These are phyloP conservation scores for Podospora pseudopauciseta DNA, from an alignment of 495 filamentous ascomycete genomes.

Conservation along the genomic window DNA sequence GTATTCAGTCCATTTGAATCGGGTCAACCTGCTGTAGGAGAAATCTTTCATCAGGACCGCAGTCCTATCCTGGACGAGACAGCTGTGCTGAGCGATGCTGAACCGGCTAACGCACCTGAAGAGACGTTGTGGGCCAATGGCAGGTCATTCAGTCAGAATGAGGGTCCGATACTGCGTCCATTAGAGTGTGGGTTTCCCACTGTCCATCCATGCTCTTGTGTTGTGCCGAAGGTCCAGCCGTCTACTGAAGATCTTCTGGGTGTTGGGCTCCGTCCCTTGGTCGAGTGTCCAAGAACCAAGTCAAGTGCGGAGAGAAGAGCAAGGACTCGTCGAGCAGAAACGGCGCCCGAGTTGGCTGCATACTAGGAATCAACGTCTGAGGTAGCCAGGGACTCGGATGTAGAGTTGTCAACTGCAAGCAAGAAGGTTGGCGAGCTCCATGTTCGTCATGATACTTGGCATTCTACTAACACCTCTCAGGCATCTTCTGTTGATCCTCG, in stretches of 20 bases:
- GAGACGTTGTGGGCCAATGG: slow-evolving; percentile 6
- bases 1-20: background rate
- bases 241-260: background rate
- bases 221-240: slow-evolving; percentile 12
- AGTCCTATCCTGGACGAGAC: background rate
- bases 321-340: slow-evolving; percentile 7
- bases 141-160: background rate
- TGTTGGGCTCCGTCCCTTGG: background rate
- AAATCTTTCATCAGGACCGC: background rate
- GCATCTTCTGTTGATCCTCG: slow-evolving; percentile 5
- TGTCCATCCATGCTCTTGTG: slow-evolving; percentile 9
- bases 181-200: background rate
- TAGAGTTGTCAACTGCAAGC: background rate
- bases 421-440: background rate
- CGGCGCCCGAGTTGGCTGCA: slow-evolving; percentile 22
- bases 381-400: background rate
- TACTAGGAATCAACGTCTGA: slow-evolving; percentile 24
- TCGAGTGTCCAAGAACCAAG: background rate
- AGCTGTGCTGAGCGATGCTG: background rate
- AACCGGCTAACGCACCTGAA: background rate
- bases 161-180: background rate
- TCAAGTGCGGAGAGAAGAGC: background rate
- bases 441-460: background rate
- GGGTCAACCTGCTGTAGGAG: background rate
- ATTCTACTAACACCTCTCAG: background rate